A percentile compares a stretch with the other conserved stretches of the same genome.
Evolutionary conservation across 345 rosid genomes (phyloP).

Genomic region (Pistacia atlantica): DNA sequence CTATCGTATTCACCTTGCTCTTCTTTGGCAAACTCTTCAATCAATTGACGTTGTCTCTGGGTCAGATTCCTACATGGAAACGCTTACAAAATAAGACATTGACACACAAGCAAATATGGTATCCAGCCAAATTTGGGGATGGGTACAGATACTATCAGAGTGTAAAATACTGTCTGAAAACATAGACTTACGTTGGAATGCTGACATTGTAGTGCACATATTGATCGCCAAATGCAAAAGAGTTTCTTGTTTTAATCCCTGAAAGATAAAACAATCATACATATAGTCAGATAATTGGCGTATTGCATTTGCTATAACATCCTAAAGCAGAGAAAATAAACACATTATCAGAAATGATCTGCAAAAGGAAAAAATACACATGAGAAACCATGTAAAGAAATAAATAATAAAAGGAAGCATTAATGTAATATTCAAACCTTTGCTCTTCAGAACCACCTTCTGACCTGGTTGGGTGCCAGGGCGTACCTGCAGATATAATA

Average conservation of each 20-base stretch:
- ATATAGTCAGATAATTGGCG: background rate
- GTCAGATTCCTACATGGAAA: slow-evolving; percentile 62
- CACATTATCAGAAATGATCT: background rate
- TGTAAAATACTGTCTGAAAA: background rate
- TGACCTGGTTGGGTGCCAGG: slow-evolving; percentile 99
- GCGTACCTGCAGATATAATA: slow-evolving; percentile 60
- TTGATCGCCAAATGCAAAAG: slow-evolving; percentile 78
- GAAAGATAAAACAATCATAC: slow-evolving; percentile 9
- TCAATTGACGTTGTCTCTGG: slow-evolving; percentile 80
- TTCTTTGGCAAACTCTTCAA: slow-evolving; percentile 91
- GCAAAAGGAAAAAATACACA: background rate
- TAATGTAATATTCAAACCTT: slow-evolving; percentile 53
- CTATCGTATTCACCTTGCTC: slow-evolving; percentile 75
- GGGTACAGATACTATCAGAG: no score
- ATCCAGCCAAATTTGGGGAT: no score
- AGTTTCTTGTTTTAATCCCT: slow-evolving; percentile 86
- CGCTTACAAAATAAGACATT: background rate
- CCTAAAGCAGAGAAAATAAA: background rate
- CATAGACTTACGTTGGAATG: slow-evolving; percentile 75
- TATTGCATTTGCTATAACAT: background rate
- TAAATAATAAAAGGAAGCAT: background rate
- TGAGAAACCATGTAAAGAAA: background rate
- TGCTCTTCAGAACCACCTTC: slow-evolving; percentile 92
- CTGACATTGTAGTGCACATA: slow-evolving; percentile 90
- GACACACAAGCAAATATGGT: no score